These are phyloP conservation scores for Pharus latifolius DNA, from an alignment of 176 grass and related monocot species.

Conservation along the genomic window DNA sequence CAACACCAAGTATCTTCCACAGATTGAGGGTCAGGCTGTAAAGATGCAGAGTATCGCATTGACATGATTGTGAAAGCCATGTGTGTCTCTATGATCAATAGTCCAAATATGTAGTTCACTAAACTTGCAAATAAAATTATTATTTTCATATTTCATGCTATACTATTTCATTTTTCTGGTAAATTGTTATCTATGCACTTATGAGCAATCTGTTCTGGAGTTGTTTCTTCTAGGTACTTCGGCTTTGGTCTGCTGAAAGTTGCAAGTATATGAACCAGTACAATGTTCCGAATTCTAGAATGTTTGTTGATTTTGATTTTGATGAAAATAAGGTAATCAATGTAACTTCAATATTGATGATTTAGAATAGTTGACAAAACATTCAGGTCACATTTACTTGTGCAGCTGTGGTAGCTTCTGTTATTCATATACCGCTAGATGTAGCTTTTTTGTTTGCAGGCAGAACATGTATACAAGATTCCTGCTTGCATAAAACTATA, in stretches of 20 bases:
- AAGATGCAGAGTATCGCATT: neutral
- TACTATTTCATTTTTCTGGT: neutral
- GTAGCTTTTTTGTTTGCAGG: neutral
- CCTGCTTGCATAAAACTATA: neutral
- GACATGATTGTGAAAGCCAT: neutral
- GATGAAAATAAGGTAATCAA: slow-evolving; percentile 91
- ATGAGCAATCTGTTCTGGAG: neutral
- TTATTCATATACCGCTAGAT: neutral
- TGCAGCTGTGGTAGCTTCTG: neutral
- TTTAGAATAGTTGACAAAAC: neutral
- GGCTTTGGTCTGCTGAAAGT: slow-evolving; percentile 86
- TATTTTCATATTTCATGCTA: neutral
- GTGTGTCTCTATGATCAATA: neutral
- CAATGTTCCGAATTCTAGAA: slow-evolving; percentile 39
- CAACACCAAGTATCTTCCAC: too few relatives aligned
- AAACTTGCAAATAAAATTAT: neutral
- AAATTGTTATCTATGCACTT: neutral
- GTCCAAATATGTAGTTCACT: neutral
- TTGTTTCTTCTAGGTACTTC: slow-evolving; percentile 38
- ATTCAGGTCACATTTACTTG: neutral
- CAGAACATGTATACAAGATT: neutral
- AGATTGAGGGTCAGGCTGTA: neutral
- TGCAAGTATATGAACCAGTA: slow-evolving; percentile 75
- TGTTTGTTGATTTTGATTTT: slow-evolving; percentile 78
- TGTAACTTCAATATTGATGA: too few relatives aligned